Evolutionary conservation across 306 rosid genomes (phyloP), one percentile per base, ranked within the genome.

Genomic region (Fragaria ananassa): DNA sequence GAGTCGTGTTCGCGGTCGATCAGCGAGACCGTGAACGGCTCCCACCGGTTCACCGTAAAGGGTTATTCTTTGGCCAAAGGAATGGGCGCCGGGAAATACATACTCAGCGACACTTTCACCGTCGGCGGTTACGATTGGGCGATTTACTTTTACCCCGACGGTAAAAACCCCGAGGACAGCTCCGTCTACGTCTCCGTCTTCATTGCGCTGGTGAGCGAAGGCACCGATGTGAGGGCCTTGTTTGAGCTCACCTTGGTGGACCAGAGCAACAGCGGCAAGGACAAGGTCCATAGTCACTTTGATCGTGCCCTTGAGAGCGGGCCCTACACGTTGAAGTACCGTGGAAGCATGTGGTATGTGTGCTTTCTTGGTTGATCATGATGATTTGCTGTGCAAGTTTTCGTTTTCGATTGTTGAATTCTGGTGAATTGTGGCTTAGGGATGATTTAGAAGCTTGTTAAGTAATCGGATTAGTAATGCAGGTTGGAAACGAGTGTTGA

Each of bases 91-190:
- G 98, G 97, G 0, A 91, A 83, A 80, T 88, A 93, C 83, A 90
- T 93, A n/a, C 81, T 78, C 75, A 93, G 98, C 79, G 97, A 91
- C 47, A 86, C 89, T 0, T 93, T 93, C 78, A 87, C 85, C 53
- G 97, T 93, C 14, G 98, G 97, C 35, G 98, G 98, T 7, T 93
- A 82, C 79, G 93, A 93, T 76, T 93, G 98, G 98, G 98, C 98
- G 5, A 87, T 93, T 46, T 91, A 93, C 82, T 93, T 93, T 72
- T 93, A 91, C 84, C 97, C 98, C 1, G 98, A 93, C 8, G 98
- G 98, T 3, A 93, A 93, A 74, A 93, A 93, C 78, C 89, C 93
- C 0, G 98, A 93, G 84, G 98, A 93, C 37, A 91, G 84, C 67
- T 89, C 96, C 45, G 56, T 81, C 49, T 91, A 93, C 46, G 96